These are phyloP conservation scores for Colletotrichum costaricense DNA, from an alignment of 2,329 filamentous ascomycete species.

Conservation along the genomic window DNA sequence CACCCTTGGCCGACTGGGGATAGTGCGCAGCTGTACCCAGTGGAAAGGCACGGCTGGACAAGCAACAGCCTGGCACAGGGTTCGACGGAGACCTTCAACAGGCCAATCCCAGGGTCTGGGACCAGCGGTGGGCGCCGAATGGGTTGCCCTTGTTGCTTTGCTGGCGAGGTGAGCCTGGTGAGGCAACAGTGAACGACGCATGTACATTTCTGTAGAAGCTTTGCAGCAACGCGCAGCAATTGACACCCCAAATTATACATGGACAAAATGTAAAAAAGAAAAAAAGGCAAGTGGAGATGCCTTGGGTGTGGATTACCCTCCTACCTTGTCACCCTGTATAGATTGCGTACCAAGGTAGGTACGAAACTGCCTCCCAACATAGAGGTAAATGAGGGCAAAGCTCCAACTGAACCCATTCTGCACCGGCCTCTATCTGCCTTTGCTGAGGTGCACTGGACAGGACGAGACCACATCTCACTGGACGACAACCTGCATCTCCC, in stretches of 20 bases:
- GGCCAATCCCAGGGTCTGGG: constrained; percentile 19
- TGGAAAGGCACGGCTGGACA: constrained; percentile 13
- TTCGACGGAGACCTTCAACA: constrained; percentile 1
- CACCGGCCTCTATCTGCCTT: not conserved
- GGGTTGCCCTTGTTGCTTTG: constrained; percentile 14
- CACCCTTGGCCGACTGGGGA: constrained; percentile 9
- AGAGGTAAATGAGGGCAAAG: not conserved
- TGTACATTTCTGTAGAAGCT: not conserved
- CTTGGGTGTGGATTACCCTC: not conserved
- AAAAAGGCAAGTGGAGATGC: not conserved
- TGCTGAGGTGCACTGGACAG: not conserved
- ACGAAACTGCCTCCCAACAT: too few relatives aligned
- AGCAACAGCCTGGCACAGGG: constrained; percentile 21
- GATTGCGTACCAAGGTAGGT: too few relatives aligned
- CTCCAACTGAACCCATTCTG: not conserved
- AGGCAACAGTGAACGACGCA: not conserved
- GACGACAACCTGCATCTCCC: not conserved
- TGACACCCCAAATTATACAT: not conserved
- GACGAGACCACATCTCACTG: not conserved
- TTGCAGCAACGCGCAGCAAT: not conserved
- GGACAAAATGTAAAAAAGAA: not conserved
- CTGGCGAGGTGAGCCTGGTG: constrained; percentile 13
- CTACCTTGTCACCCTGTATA: not conserved
- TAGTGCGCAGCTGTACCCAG: constrained; percentile 13
- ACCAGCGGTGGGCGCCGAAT: constrained; percentile 16